phyloP scores from a whole-genome alignment of 176 grass and related monocot species.

The Phoenix roebelenii region DNA sequence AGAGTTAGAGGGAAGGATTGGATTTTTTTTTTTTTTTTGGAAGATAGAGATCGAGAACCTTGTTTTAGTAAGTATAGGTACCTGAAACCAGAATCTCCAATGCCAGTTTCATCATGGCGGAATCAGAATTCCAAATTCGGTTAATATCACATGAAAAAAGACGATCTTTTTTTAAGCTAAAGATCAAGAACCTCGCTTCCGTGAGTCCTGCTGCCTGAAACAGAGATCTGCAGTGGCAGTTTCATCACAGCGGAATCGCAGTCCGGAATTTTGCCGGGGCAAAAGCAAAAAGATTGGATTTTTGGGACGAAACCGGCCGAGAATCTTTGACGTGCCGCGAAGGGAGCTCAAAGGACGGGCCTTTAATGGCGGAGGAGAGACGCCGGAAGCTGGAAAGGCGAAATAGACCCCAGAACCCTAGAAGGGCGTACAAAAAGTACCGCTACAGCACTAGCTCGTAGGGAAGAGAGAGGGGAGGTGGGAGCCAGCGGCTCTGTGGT shows the following conservation, averaged over 20 bases:
- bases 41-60: too few species aligned
- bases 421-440: not conserved
- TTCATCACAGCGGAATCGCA: not conserved
- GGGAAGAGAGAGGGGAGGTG: too few species aligned
- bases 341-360: slow-evolving; percentile 2
- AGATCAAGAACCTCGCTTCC: too few species aligned
- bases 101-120: too few species aligned
- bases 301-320: not conserved
- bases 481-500: not conserved
- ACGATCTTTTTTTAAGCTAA: too few species aligned
- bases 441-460: not conserved
- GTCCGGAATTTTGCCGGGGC: not conserved
- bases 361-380: slow-evolving; percentile 6
- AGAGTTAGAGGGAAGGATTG: too few species aligned
- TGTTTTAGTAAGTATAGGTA: too few species aligned
- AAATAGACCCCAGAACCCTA: not conserved
- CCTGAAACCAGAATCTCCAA: too few species aligned
- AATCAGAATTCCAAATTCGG: too few species aligned
- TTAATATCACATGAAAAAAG: too few species aligned
- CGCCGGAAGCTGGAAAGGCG: slow-evolving; percentile 2
- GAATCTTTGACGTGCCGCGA: slow-evolving; percentile 2
- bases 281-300: not conserved
- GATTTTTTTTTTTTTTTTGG: too few species aligned
- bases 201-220: not conserved
- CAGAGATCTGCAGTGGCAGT: not conserved